These are phyloP conservation scores for Pontederia crassipes DNA, from an alignment of 176 grass and related monocot genomes.

Conservation along the genomic window DNA sequence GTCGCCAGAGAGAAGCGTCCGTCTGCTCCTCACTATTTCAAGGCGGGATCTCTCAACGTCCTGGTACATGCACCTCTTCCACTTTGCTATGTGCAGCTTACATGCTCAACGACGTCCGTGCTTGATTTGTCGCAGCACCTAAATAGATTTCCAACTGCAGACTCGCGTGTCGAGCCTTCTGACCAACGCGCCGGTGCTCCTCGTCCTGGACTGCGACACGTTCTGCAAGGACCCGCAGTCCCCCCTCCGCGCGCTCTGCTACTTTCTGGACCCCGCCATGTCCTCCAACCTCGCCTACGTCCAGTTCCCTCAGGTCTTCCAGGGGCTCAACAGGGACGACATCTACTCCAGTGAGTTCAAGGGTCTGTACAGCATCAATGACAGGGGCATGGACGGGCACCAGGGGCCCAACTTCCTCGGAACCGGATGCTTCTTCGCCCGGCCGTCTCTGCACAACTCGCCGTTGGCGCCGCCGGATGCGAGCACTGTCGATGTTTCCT, in stretches of 20 bases:
- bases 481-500: neutral
- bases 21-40: constrained; percentile 42
- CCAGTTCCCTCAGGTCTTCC: constrained; percentile 68
- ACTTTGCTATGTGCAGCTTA: neutral
- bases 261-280: constrained; percentile 9
- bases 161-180: constrained; percentile 1
- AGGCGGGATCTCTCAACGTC: constrained; percentile 71
- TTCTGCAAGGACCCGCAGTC: constrained; percentile 5
- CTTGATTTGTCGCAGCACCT: neutral
- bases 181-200: constrained; percentile 6
- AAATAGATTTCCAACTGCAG: neutral
- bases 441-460: constrained; percentile 40
- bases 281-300: constrained; percentile 44
- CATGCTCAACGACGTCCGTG: neutral
- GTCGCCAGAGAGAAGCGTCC: constrained; percentile 51
- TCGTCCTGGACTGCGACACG: constrained; percentile 12
- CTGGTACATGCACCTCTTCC: constrained; percentile 16
- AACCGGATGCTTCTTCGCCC: constrained; percentile 41
- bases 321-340: constrained; percentile 45
- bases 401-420: constrained; percentile 54
- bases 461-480: neutral
- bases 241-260: constrained; percentile 11
- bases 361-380: constrained; percentile 28
- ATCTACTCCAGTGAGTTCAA: constrained; percentile 50
- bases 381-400: constrained; percentile 42